Conservation (phyloP, 345 rosid genomes). For the Noccaea caerulescens region DNA sequence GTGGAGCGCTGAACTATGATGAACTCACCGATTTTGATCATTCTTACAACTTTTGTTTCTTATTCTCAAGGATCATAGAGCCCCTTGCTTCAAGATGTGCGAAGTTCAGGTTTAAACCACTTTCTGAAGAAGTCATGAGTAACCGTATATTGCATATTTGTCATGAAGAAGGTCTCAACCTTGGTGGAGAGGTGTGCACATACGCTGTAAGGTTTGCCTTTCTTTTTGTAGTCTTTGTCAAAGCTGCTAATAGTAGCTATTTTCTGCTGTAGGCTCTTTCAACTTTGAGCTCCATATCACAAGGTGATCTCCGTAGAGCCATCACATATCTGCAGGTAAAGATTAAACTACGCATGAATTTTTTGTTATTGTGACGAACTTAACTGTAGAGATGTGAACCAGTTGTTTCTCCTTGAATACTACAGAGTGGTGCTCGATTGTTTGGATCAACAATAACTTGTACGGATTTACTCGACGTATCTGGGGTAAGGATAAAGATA, state of each 20-base stretch:
- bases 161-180: conserved; percentile 76
- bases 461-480: conserved; percentile 70
- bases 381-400: neutral
- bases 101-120: conserved; percentile 97
- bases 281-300: conserved; percentile 81
- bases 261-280: conserved; percentile 67
- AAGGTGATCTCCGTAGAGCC: conserved; percentile 98
- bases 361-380: neutral
- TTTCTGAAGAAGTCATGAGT: conserved; percentile 88
- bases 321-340: conserved; percentile 91
- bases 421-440: conserved; percentile 93
- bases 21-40: conserved; percentile 22
- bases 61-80: conserved; percentile 77
- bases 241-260: conserved; percentile 14
- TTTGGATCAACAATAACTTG: conserved; percentile 90
- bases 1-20: neutral
- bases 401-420: conserved; percentile 35
- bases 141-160: conserved; percentile 82
- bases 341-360: conserved; percentile 7
- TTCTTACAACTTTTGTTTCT: conserved; percentile 26
- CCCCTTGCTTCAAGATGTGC: conserved; percentile 99
- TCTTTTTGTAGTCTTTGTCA: neutral
- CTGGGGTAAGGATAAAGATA: conserved; percentile 71
- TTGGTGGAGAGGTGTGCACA: conserved; percentile 69
- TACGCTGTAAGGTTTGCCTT: conserved; percentile 35